Percentiles rank a stretch among this genome's conserved stretches.
Evolutionary conservation across 2,329 filamentous ascomycete species (phyloP).

Genomic region (Pyrenophora seminiperda): DNA sequence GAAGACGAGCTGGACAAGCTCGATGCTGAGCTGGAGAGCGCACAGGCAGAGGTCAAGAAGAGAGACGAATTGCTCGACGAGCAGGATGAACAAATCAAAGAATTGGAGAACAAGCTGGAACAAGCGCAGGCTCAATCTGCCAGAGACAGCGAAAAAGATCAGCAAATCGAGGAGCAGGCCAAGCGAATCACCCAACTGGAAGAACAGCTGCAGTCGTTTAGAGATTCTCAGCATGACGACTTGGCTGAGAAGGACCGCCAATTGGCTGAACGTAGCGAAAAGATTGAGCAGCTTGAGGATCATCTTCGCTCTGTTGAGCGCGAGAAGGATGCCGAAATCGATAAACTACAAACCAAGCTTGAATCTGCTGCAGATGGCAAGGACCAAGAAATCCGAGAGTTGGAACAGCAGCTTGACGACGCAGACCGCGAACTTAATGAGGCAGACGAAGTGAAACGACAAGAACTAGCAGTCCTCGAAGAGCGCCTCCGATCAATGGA

Average conservation of each 20-base stretch:
- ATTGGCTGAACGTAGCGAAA: constrained; percentile 41
- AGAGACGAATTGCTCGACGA: constrained; percentile 46
- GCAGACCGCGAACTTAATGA: constrained; percentile 36
- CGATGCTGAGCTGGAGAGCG: constrained; percentile 41
- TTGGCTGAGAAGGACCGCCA: constrained; percentile 35
- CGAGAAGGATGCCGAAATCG: constrained; percentile 52
- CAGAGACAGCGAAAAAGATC: constrained; percentile 40
- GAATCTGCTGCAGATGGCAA: constrained; percentile 46
- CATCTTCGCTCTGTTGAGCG: constrained; percentile 31
- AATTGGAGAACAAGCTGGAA: constrained; percentile 40
- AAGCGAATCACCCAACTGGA: constrained; percentile 38
- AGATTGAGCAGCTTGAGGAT: constrained; percentile 43
- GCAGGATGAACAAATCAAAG: constrained; percentile 46
- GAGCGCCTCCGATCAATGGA: constrained; percentile 40
- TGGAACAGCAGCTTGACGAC: constrained; percentile 49
- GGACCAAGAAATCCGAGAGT: constrained; percentile 58
- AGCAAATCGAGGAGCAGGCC: constrained; percentile 35
- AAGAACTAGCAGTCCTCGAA: constrained; percentile 37
- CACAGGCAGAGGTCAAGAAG: constrained; percentile 42
- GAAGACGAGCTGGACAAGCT: constrained; percentile 47
- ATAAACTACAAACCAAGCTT: constrained; percentile 49
- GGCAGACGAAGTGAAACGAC: constrained; percentile 36
- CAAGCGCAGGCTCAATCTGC: constrained; percentile 36
- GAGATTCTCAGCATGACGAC: constrained; percentile 30
- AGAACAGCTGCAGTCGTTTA: constrained; percentile 31